Evolutionary conservation across 441 rosid species (phyloP), one percentile per base, ranked within the genome.

Genomic region (Gossypium davidsonii): DNA sequence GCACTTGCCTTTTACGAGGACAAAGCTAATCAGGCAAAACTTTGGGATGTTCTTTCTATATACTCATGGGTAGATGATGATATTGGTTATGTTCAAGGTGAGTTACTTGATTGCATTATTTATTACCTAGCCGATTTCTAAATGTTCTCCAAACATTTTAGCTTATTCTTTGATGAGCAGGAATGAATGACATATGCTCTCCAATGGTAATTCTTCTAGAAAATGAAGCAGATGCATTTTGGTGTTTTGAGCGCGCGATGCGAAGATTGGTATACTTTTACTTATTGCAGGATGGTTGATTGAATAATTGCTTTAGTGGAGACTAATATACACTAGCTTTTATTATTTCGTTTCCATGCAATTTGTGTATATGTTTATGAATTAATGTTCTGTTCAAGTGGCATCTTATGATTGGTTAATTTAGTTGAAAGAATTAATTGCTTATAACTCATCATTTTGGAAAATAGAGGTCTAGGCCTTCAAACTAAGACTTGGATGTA

Each of bases 201-300:
- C 99, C 97, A 12, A 91, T 94, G 89, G 74, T 92, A 69, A 83
- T 94, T 76, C 93, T 94, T 78, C 74, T 91, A 11, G 97, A 92
- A 79, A 75, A 94, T 67, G 99, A 94, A 83, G 98, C 92, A 7
- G 98, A 94, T 78, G 97, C 98, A 57, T 94, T 84, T 78, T 94
- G 99, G 98, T 94, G 99, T 85, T 94, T 89, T 79, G 91, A 94
- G 84, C 96, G 78, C 76, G 92, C 92, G 59, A 94, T 94, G 99
- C 90, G 89, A 70, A 91, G 90, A 88, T 77, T 92, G 91, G 99
- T 94, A 83, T 71, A 76, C 61, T 67, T 62, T 42, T 56, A 59
- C 58, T 61, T 48, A 34, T 72, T 26, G 11, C 42, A 9, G 18
- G n/a, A 48, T 56, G 34, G 6, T 51, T 63, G 15, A 46, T 31